Evolutionary conservation across 768 basidiomycete species (phyloP).

Genomic region (Holtermanniella nyarrowii): DNA sequence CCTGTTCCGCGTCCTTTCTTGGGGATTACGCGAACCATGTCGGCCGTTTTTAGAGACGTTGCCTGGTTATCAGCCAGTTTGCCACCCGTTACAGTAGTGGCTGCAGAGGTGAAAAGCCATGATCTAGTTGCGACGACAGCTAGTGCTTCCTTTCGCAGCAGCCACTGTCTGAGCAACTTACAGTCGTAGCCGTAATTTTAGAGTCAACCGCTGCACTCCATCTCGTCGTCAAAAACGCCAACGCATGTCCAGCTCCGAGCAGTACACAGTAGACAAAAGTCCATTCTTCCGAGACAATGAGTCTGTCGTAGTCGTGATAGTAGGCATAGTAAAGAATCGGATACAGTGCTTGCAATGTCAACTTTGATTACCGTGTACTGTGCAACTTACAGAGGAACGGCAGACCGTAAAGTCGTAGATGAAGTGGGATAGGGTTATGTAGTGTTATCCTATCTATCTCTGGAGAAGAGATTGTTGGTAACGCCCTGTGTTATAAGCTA

Average conservation of each 20-base stretch:
- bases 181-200: conserved; percentile 67
- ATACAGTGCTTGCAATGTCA: conserved; percentile 32
- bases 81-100: background rate
- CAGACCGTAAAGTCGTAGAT: conserved; percentile 38
- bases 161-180: conserved; percentile 43
- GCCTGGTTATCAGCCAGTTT: conserved; percentile 44
- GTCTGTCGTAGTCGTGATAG: conserved; percentile 77
- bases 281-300: conserved; percentile 92
- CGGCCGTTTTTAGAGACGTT: conserved; percentile 56
- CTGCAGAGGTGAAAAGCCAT: too few species aligned
- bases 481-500: too few species aligned
- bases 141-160: too few species aligned
- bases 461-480: conserved; percentile 33
- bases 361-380: background rate
- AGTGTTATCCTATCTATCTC: conserved; percentile 41
- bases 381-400: conserved; percentile 39
- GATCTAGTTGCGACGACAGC: too few species aligned
- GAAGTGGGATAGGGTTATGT: conserved; percentile 41
- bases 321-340: conserved; percentile 61
- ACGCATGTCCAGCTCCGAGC: conserved; percentile 74
- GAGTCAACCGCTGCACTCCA: conserved; percentile 77
- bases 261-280: conserved; percentile 84
- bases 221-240: conserved; percentile 80
- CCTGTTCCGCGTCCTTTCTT: conserved; percentile 73
- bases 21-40: conserved; percentile 72